These are phyloP conservation scores for Boletus insuetus DNA, from an alignment of 768 basidiomycete species.

Conservation along the genomic window DNA sequence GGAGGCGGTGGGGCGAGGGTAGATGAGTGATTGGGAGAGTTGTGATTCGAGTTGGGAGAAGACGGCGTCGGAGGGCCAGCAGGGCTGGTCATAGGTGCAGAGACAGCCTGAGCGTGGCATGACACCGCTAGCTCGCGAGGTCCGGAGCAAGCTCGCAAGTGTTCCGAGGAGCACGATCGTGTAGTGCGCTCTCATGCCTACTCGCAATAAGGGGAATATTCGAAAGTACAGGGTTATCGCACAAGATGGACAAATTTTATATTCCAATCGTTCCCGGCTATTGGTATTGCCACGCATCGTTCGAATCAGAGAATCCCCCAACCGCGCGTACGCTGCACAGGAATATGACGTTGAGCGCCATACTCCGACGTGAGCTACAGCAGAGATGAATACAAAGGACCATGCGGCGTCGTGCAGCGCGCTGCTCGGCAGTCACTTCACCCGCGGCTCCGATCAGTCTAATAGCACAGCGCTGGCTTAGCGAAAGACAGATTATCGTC, in stretches of 20 bases:
- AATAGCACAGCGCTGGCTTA: not conserved
- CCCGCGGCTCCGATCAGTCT: not conserved
- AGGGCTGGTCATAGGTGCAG: slow-evolving; percentile 37
- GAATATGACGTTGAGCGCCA: no score
- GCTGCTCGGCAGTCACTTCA: not conserved
- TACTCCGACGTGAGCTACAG: no score
- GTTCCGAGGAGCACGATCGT: not conserved
- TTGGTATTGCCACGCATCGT: not conserved
- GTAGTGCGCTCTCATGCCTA: not conserved
- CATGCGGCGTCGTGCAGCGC: not conserved
- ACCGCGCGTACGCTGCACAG: no score
- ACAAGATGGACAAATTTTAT: not conserved
- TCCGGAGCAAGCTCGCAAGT: not conserved
- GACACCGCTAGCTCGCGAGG: not conserved
- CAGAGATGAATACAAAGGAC: no score
- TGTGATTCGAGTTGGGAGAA: slow-evolving; percentile 34
- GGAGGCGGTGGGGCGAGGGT: slow-evolving; percentile 39
- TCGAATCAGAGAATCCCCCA: no score
- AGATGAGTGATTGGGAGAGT: slow-evolving; percentile 44
- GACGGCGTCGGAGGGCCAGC: slow-evolving; percentile 40
- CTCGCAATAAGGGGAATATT: no score
- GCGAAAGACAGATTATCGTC: not conserved
- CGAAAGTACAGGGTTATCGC: not conserved
- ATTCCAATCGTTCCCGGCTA: not conserved
- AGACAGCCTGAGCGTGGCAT: slow-evolving; percentile 23